A percentile compares a stretch with the other conserved stretches of the same genome.
phyloP scores from a whole-genome alignment of 2,329 filamentous ascomycete genomes.

The Calonectria ilicicola region DNA sequence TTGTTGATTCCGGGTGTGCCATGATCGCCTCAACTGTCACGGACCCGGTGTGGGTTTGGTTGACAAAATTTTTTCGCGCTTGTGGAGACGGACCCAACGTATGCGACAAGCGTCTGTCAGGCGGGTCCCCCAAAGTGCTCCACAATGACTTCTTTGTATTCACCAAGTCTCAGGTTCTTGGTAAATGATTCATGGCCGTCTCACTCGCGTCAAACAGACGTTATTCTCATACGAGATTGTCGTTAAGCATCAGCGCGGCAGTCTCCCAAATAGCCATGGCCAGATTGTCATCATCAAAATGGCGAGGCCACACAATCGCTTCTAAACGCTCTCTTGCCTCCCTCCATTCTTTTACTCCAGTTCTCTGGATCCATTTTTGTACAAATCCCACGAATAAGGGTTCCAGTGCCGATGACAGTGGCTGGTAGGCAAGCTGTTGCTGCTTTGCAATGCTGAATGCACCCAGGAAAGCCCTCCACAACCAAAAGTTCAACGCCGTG shows the following conservation, averaged over 20 bases:
- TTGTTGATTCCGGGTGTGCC: not conserved
- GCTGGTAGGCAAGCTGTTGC: not conserved
- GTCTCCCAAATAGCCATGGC: not conserved
- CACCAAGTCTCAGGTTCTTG: too few species aligned
- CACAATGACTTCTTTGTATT: too few species aligned
- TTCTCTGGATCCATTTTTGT: slow-evolving; percentile 23
- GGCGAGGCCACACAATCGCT: not conserved
- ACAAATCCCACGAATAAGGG: slow-evolving; percentile 7
- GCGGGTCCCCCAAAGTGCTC: too few species aligned
- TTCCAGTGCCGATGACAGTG: not conserved
- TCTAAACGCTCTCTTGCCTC: not conserved
- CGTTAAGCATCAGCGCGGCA: not conserved
- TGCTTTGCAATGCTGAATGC: slow-evolving; percentile 30
- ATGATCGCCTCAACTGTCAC: slow-evolving; percentile 4
- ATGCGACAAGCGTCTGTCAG: too few species aligned
- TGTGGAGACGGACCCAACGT: too few species aligned
- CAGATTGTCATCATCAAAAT: not conserved
- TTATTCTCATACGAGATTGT: too few species aligned
- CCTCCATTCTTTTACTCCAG: not conserved
- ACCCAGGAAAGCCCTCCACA: slow-evolving; percentile 37
- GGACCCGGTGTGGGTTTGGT: not conserved
- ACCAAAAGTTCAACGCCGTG: slow-evolving; percentile 18
- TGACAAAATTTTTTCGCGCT: too few species aligned
- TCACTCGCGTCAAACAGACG: too few species aligned
- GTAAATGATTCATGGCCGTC: too few species aligned